Conservation (phyloP, 352 stramenopile genomes). For the Aphanomyces stellatus region DNA sequence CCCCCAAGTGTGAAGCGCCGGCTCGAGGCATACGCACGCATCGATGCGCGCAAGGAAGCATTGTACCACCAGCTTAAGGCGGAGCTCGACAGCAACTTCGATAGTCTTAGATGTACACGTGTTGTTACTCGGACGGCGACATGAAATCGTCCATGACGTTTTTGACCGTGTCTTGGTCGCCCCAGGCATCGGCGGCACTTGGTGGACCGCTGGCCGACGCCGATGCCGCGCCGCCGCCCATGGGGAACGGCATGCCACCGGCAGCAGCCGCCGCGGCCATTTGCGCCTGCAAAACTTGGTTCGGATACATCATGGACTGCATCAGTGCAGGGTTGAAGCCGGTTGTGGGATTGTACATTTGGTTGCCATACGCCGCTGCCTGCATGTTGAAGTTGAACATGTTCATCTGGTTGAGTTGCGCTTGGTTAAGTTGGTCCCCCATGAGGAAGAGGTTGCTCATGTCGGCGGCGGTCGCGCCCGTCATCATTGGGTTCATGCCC, state of each 20-base stretch:
- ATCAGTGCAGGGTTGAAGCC: neutral
- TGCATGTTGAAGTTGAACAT: conserved; percentile 13
- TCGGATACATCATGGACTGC: neutral
- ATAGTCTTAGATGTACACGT: no score
- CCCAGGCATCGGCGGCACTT: neutral
- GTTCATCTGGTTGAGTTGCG: neutral
- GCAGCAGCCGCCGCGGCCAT: neutral
- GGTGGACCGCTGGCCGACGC: neutral
- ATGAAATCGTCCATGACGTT: conserved; percentile 18
- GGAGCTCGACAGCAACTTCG: conserved; percentile 48
- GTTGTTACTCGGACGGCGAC: neutral
- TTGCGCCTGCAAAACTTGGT: neutral
- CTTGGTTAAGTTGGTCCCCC: neutral
- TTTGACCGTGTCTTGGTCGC: conserved; percentile 9
- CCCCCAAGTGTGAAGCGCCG: conserved; percentile 39
- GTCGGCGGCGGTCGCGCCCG: conserved; percentile 3
- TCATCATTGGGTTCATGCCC: conserved; percentile 25
- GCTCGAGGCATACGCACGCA: conserved; percentile 32
- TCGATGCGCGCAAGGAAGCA: conserved; percentile 41
- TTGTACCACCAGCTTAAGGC: conserved; percentile 41
- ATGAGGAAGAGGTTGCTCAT: conserved; percentile 2
- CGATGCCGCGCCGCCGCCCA: neutral
- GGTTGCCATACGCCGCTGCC: neutral
- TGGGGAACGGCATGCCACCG: no score
- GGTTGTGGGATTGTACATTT: neutral